phyloP scores from a whole-genome alignment of 495 filamentous ascomycete genomes.

The Xylaria acuta region DNA sequence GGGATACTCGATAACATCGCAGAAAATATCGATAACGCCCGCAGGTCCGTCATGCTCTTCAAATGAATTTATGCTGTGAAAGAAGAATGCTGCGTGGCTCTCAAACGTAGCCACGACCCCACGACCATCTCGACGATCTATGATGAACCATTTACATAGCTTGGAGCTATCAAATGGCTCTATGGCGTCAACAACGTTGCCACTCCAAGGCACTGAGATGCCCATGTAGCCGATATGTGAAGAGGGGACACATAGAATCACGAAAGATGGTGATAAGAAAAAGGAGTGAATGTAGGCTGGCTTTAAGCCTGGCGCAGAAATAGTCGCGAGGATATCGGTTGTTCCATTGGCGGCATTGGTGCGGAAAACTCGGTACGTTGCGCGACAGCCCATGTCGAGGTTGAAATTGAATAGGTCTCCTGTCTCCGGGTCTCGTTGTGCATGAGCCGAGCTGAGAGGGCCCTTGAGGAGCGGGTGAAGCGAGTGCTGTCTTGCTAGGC shows the following conservation, averaged over 20 bases:
- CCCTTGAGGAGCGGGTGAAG: conserved; percentile 74
- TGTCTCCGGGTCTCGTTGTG: conserved; percentile 70
- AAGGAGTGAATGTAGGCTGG: conserved; percentile 77
- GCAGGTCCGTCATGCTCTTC: conserved; percentile 55
- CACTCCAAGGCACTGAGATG: conserved; percentile 56
- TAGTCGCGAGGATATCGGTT: conserved; percentile 73
- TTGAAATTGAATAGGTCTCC: conserved; percentile 85
- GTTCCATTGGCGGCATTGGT: conserved; percentile 64
- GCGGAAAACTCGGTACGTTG: conserved; percentile 68
- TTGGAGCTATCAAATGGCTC: conserved; percentile 56
- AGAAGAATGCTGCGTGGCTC: conserved; percentile 70
- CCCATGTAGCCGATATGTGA: conserved; percentile 57
- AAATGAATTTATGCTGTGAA: conserved; percentile 79
- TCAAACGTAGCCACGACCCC: conserved; percentile 67
- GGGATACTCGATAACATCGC: conserved; percentile 63
- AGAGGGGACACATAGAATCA: conserved; percentile 68
- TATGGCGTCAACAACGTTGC: conserved; percentile 65
- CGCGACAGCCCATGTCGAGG: conserved; percentile 51
- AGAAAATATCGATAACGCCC: conserved; percentile 57
- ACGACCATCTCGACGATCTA: conserved; percentile 61
- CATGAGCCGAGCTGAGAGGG: conserved; percentile 67
- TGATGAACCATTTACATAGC: conserved; percentile 69
- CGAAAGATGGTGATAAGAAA: conserved; percentile 67
- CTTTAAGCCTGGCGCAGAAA: conserved; percentile 52
- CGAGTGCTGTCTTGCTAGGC: conserved; percentile 58